These are phyloP conservation scores for Erysimum cheiranthoides DNA, from an alignment of 345 rosid genomes.

Conservation along the genomic window DNA sequence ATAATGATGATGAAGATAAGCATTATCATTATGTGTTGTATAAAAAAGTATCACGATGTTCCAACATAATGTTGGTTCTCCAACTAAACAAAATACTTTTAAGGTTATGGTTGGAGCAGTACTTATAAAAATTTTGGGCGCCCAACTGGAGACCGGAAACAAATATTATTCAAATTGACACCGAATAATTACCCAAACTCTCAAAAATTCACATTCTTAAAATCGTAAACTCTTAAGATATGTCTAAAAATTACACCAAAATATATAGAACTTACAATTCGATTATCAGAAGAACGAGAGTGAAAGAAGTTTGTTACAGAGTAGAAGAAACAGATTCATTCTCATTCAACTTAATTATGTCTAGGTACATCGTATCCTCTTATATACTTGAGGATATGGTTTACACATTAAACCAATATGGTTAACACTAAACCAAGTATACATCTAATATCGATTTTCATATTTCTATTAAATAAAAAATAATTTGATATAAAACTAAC, in stretches of 20 bases:
- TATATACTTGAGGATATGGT: no score
- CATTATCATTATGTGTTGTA: conserved; percentile 37
- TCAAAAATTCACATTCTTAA: no score
- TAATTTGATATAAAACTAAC: not conserved
- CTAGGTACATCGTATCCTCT: no score
- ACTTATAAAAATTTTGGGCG: not conserved
- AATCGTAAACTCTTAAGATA: no score
- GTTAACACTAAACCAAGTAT: no score
- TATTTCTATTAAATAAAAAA: not conserved
- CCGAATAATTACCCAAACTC: no score
- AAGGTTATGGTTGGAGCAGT: not conserved
- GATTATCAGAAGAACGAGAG: not conserved
- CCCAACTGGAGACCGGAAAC: not conserved
- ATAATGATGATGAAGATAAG: conserved; percentile 39
- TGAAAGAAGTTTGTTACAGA: no score
- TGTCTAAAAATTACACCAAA: no score
- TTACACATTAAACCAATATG: no score
- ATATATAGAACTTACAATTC: no score
- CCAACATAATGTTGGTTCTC: conserved; percentile 14
- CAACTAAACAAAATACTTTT: not conserved
- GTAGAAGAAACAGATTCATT: no score
- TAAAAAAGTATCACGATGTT: conserved; percentile 29
- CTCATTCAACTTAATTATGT: no score
- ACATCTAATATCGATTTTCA: not conserved
- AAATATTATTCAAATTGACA: not conserved